Conservation (phyloP, 2,329 filamentous ascomycete genomes). For the Apiospora saccharicola region DNA sequence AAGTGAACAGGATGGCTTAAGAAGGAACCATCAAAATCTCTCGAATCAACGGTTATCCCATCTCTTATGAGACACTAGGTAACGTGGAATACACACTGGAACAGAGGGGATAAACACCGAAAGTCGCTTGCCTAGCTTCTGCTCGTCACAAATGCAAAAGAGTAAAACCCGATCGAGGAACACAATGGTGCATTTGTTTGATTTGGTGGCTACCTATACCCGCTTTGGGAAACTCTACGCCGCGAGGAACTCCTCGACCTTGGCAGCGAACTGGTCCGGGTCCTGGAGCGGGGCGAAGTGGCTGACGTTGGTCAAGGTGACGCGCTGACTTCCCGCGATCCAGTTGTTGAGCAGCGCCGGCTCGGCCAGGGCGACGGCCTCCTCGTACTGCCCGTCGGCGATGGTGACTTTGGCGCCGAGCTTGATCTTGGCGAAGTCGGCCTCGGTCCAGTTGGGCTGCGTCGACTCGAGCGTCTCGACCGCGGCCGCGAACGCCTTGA, state of each 20-base stretch:
- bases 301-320: slow-evolving; percentile 47
- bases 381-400: slow-evolving; percentile 44
- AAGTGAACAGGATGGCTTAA: no score
- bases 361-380: slow-evolving; percentile 49
- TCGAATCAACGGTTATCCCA: no score
- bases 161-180: no score
- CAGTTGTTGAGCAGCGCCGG: slow-evolving; percentile 44
- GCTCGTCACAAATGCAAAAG: no score
- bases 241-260: slow-evolving; percentile 41
- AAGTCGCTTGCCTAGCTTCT: no score
- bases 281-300: slow-evolving; percentile 54
- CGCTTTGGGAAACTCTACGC: background rate
- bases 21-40: no score
- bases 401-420: slow-evolving; percentile 40
- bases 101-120: no score
- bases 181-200: background rate
- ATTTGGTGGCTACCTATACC: background rate
- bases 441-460: slow-evolving; percentile 42
- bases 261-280: slow-evolving; percentile 44
- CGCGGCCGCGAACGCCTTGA: slow-evolving; percentile 46
- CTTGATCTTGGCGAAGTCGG: slow-evolving; percentile 40
- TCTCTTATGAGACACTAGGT: no score
- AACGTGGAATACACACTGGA: no score
- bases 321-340: slow-evolving; percentile 47
- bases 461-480: slow-evolving; percentile 47